A percentile compares a stretch with the other conserved stretches of the same genome.
phyloP scores from a whole-genome alignment of 495 filamentous ascomycete species.

The Daldinia grandis region DNA sequence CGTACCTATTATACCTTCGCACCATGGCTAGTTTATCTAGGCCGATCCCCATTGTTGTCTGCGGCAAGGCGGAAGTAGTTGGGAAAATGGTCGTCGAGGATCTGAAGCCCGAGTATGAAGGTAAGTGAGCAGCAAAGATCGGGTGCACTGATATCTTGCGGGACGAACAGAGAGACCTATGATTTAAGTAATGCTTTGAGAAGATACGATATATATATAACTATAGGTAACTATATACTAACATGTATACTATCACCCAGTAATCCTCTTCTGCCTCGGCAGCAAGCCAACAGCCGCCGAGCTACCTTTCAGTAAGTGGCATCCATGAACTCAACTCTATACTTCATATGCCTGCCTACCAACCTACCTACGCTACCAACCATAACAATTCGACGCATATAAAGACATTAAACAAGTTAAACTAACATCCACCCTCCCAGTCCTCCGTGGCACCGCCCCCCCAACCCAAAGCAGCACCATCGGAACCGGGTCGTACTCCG shows the following conservation, averaged over 20 bases:
- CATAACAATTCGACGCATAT: background rate
- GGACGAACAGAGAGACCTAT: too few relatives aligned
- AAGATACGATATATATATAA: too few relatives aligned
- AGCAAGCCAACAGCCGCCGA: constrained; percentile 28
- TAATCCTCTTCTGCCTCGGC: constrained; percentile 34
- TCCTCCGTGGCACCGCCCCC: constrained; percentile 22
- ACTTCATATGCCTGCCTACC: too few relatives aligned
- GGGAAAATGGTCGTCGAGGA: constrained; percentile 20
- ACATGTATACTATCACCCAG: background rate
- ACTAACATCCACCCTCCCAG: constrained; percentile 2
- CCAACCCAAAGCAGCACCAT: constrained; percentile 25
- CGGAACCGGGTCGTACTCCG: constrained; percentile 7
- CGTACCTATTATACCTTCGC: background rate
- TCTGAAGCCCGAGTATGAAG: constrained; percentile 32
- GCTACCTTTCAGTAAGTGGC: constrained; percentile 19
- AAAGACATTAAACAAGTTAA: background rate
- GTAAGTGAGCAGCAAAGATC: constrained; percentile 8
- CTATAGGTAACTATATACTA: background rate
- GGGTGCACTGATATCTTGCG: background rate
- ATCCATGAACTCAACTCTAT: background rate
- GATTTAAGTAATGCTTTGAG: too few relatives aligned
- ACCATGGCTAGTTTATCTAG: constrained; percentile 1
- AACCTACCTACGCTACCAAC: background rate
- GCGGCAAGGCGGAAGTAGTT: constrained; percentile 26
- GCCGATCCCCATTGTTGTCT: constrained; percentile 21